Percentiles rank a stretch among this genome's conserved stretches.
phyloP scores from a whole-genome alignment of 345 rosid species.

The Aquilaria malaccensis region DNA sequence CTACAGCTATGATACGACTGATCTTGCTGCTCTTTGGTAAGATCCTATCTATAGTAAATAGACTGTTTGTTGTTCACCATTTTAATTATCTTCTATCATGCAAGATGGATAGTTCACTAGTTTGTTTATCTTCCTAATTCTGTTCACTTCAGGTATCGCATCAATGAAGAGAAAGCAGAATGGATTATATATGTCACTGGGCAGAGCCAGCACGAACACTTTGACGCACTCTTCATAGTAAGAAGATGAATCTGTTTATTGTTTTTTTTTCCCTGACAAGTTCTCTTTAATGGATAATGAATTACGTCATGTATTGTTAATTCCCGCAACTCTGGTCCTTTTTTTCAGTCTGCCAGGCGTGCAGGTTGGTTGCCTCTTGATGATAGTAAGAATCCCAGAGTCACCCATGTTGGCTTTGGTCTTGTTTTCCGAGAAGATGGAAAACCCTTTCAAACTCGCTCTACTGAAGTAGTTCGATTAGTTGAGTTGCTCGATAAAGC shows the following conservation, averaged over 20 bases:
- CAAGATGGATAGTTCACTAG: too few species aligned
- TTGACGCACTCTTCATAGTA: constrained; percentile 85
- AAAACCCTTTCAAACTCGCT: constrained; percentile 83
- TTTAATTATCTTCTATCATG: not conserved
- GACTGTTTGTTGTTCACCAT: not conserved
- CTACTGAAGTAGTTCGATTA: constrained; percentile 80
- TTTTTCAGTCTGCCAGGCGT: constrained; percentile 68
- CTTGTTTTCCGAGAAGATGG: constrained; percentile 94
- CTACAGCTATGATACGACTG: constrained; percentile 92
- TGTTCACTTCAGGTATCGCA: constrained; percentile 58
- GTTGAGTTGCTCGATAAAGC: constrained; percentile 97
- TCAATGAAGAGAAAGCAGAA: constrained; percentile 87
- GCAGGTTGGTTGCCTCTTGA: constrained; percentile 88
- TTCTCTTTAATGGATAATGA: not conserved
- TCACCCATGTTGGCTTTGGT: constrained; percentile 89
- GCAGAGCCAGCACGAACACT: constrained; percentile 94
- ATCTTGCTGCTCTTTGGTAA: constrained; percentile 88
- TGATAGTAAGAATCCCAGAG: constrained; percentile 49
- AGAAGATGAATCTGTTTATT: constrained; percentile 9
- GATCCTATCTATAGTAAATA: constrained; percentile 10
- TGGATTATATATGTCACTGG: constrained; percentile 96
- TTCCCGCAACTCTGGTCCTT: constrained; percentile 12
- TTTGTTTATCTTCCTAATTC: not conserved
- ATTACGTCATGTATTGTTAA: not conserved
- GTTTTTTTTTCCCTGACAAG: not conserved